Evolutionary conservation across 495 filamentous ascomycete species (phyloP).

Genomic region (Cryomyces antarcticus): DNA sequence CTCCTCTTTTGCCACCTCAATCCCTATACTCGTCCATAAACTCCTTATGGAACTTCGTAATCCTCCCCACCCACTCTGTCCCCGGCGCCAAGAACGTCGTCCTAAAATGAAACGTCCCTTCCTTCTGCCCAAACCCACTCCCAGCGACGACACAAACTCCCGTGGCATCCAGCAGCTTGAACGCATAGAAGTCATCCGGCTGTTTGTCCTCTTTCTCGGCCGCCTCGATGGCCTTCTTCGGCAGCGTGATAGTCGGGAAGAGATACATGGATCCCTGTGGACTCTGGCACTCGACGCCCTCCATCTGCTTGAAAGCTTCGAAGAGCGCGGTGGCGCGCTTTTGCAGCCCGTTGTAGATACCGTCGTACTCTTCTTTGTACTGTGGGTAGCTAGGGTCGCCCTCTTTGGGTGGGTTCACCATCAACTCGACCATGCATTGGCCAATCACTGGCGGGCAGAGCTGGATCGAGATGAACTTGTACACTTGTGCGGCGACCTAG

Average conservation of each 20-base stretch:
- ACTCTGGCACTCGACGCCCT: slow-evolving; percentile 73
- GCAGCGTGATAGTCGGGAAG: slow-evolving; percentile 77
- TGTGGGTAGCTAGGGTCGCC: slow-evolving; percentile 66
- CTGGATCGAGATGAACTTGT: slow-evolving; percentile 93
- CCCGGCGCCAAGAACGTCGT: slow-evolving; percentile 94
- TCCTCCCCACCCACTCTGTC: slow-evolving; percentile 78
- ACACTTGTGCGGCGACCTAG: slow-evolving; percentile 71
- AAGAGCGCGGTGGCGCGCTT: slow-evolving; percentile 67
- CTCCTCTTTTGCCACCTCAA: not conserved
- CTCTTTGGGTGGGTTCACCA: slow-evolving; percentile 79
- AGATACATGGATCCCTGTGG: slow-evolving; percentile 87
- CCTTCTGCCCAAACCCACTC: slow-evolving; percentile 82
- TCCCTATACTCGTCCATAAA: slow-evolving; percentile 68
- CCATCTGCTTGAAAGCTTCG: slow-evolving; percentile 80
- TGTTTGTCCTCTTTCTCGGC: slow-evolving; percentile 52
- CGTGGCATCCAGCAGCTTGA: slow-evolving; percentile 75
- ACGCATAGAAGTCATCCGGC: slow-evolving; percentile 86
- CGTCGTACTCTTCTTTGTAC: slow-evolving; percentile 67
- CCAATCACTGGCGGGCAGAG: slow-evolving; percentile 89
- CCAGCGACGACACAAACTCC: slow-evolving; percentile 92
- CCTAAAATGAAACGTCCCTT: slow-evolving; percentile 79
- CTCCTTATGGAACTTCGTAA: slow-evolving; percentile 73
- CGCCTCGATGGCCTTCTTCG: slow-evolving; percentile 49
- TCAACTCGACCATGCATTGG: slow-evolving; percentile 86
- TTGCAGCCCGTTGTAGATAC: slow-evolving; percentile 53